Base-by-base conservation (phyloP, 192 early-diverging fungal species). In the Linnemannia schmuckeri region DNA sequence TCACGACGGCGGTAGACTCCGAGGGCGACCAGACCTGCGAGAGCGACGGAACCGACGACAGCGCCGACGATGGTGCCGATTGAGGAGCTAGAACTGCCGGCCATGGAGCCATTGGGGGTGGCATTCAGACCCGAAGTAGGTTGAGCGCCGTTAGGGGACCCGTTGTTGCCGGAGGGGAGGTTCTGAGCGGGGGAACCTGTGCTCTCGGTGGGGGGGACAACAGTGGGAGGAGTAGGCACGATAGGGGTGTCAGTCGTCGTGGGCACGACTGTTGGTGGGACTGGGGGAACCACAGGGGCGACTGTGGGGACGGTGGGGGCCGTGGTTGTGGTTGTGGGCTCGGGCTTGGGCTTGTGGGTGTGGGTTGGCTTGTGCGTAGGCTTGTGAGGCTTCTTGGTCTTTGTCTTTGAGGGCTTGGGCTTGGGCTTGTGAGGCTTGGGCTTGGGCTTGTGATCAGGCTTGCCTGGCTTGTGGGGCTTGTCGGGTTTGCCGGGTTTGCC, bases 1-100 rank as follows among this genome's bases (percentile, higher is more conserved):
- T 87, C 85, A 1, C 76, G 79, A 46, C 80, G 79, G 24, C 85
- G 85, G 73, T 87, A 81, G 7, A 81, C 80, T 6, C 72, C 80
- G 22, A 87, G 41, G 35, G 85, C 85, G 0, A 87, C 61, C 37
- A 87, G 72, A 18, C 85, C 85, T 27, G 38, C 79, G 8, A 87
- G 55, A 8, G 79, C 80, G 6, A 87, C 70, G 33, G 83, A 73
- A 3, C 75, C 83, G 66, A 86, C 83, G 24, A 80, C 74, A 2
- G 75, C 83, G 3, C 83, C 83, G 10, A 79, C 4, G 47, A 86
- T 55, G 15, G 79, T 77, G 4, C 52, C 72, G 17, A 74, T 6
- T 8, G 83, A 73, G 1, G 83, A 85, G 55, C 68, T 46, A 12
- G 78, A 63, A 18, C 17, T 52, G 49, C 83, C 83, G 37, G 78